Conservation (phyloP, 495 filamentous ascomycete species). For the Penicillium salamii region DNA sequence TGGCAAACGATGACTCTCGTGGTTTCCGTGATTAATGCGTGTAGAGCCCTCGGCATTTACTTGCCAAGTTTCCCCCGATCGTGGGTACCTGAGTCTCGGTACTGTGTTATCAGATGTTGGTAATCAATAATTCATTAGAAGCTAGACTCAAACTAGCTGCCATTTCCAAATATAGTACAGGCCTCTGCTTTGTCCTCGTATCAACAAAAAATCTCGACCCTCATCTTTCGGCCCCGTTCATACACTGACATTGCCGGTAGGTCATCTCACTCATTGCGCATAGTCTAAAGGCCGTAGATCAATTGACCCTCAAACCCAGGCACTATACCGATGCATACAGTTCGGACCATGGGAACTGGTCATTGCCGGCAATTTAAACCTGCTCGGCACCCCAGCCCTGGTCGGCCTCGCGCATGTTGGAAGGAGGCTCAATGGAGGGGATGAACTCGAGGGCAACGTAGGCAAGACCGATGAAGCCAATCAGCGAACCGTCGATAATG, state of each 20-base stretch:
- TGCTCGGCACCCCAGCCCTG: slow-evolving; percentile 90
- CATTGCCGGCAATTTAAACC: slow-evolving; percentile 51
- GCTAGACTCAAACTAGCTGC: not conserved
- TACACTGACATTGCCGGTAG: not conserved
- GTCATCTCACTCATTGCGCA: not conserved
- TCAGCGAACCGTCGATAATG: slow-evolving; percentile 64
- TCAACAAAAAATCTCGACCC: slow-evolving; percentile 1
- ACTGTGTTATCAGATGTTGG: slow-evolving; percentile 3
- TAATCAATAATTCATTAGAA: slow-evolving; percentile 5
- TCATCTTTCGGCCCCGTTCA: not conserved
- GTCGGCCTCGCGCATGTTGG: slow-evolving; percentile 94
- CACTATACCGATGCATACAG: not conserved
- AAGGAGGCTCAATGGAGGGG: slow-evolving; percentile 92
- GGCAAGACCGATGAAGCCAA: slow-evolving; percentile 72
- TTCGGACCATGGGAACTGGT: not conserved
- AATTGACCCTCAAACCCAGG: not conserved
- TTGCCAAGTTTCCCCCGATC: not conserved
- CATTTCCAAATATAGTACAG: slow-evolving; percentile 18
- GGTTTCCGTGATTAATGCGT: too few species aligned
- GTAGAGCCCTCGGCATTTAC: not conserved
- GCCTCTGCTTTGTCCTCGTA: slow-evolving; percentile 2
- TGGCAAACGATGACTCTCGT: not conserved
- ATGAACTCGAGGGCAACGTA: slow-evolving; percentile 90
- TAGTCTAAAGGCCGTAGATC: not conserved
- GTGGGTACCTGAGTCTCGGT: not conserved